These are phyloP conservation scores for Phaeosphaeria sp. DNA, from an alignment of 2,329 filamentous ascomycete species.

Conservation along the genomic window DNA sequence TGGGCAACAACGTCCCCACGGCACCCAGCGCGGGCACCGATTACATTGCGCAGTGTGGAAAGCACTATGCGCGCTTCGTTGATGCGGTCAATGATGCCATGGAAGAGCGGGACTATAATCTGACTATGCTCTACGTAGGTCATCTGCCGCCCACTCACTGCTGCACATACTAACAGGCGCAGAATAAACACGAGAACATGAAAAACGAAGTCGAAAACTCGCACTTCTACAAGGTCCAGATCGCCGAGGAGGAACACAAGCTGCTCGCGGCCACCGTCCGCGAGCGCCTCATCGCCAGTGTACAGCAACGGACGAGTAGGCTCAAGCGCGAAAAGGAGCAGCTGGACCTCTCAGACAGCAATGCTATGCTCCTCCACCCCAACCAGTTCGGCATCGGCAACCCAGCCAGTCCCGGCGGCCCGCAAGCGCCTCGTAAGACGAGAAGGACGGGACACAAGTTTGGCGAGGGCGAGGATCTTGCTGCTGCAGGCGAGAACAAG, in stretches of 20 bases:
- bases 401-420: constrained; percentile 67
- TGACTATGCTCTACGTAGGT: constrained; percentile 80
- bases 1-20: constrained; percentile 49
- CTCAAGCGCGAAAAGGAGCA: constrained; percentile 71
- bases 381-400: constrained; percentile 71
- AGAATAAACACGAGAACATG: constrained; percentile 65
- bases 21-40: constrained; percentile 70
- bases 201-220: constrained; percentile 63
- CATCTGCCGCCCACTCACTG: neutral
- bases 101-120: constrained; percentile 82
- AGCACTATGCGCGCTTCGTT: constrained; percentile 83
- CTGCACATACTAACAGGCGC: constrained; percentile 18
- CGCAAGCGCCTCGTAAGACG: constrained; percentile 67
- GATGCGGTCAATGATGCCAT: constrained; percentile 86
- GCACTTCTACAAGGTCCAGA: constrained; percentile 65
- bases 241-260: constrained; percentile 68
- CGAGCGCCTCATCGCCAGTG: constrained; percentile 64
- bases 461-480: constrained; percentile 55
- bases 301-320: constrained; percentile 63
- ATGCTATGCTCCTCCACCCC: constrained; percentile 68
- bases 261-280: constrained; percentile 65
- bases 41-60: constrained; percentile 70
- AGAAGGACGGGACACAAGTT: constrained; percentile 65
- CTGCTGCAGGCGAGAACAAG: constrained; percentile 57
- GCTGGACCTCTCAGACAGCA: constrained; percentile 70